Percentiles rank a stretch among this genome's conserved stretches.
These are phyloP conservation scores for Lupinus albus DNA, from an alignment of 306 rosid species.

Conservation along the genomic window DNA sequence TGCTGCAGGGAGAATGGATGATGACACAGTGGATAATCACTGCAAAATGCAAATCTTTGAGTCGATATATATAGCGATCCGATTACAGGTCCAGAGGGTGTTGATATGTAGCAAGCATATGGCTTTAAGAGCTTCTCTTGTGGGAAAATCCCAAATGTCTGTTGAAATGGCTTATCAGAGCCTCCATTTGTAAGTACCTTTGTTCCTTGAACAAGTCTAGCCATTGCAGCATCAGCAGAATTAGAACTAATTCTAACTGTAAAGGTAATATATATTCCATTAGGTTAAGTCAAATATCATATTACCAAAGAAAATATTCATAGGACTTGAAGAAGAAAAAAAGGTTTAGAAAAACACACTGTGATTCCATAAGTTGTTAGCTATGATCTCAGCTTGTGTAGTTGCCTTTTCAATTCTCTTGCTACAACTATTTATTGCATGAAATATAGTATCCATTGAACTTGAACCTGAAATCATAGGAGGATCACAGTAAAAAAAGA, in stretches of 20 bases:
- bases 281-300: conserved; percentile 2
- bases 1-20: conserved; percentile 52
- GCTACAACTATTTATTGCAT: conserved; percentile 49
- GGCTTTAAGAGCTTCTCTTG: conserved; percentile 67
- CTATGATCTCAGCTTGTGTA: conserved; percentile 63
- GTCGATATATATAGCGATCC: conserved; percentile 68
- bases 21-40: conserved; percentile 61
- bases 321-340: neutral
- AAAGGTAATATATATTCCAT: conserved; percentile 19
- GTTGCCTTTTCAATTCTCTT: conserved; percentile 60
- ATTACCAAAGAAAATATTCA: conserved; percentile 6
- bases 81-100: conserved; percentile 63
- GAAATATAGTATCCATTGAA: conserved; percentile 44
- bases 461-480: conserved; percentile 48
- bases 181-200: conserved; percentile 69
- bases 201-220: conserved; percentile 67
- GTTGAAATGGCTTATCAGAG: conserved; percentile 57
- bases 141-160: conserved; percentile 51
- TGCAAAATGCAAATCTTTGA: conserved; percentile 73
- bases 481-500: conserved; percentile 14
- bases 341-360: conserved; percentile 45
- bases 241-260: conserved; percentile 61
- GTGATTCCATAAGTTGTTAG: conserved; percentile 68
- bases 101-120: conserved; percentile 69
- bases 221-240: conserved; percentile 71